Evolutionary conservation across 2,329 filamentous ascomycete species (phyloP), one percentile per base, ranked within the genome.

Genomic region (Epichloe brachyelytri): DNA sequence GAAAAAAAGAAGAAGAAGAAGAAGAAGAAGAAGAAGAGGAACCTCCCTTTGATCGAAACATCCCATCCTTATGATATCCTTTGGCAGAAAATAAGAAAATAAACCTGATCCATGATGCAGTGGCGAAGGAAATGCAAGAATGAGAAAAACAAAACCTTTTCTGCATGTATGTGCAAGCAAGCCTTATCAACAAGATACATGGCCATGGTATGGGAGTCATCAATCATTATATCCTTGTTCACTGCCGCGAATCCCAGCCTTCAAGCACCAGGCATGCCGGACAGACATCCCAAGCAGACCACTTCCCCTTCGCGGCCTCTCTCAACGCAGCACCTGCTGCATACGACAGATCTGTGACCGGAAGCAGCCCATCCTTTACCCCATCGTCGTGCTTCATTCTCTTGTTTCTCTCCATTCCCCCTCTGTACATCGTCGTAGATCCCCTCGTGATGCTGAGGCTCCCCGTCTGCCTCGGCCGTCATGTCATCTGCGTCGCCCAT

Each of bases 251-350:
- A 10, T 7, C 15, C 14, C 43, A 12, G 39, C 20, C 40, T 49
- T 63, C 63, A 71, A 8, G 64, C 59, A 14, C 66, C 65, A 51
- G 71, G 68, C 61, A 71, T 68, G 2, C 66, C 62, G 10, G 70
- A 69, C 40, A 83, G 68, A 56, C 83, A 86, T 1, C 80, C 80
- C 46, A 85, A 64, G 59, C 83, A 87, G 53, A 80, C 76, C 5
- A 85, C 75, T 46, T 86, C 81, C 26, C 83, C 83, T 49, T 85
- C 76, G 19, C 68, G 59, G 0, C 82, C 82, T 22, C 71, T 73
- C 62, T 87, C 83, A 3, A 85, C 74, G 61, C 82, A 86, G 65
- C 83, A 87, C 17, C 75, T 72, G 60, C 82, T 85, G 62, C 83
- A 87, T 3, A 86, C 70, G 57, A 78, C 74, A 36, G 71, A 66